Evolutionary conservation across 2,329 filamentous ascomycete species (phyloP).

Genomic region (Graphilbum fragrans): DNA sequence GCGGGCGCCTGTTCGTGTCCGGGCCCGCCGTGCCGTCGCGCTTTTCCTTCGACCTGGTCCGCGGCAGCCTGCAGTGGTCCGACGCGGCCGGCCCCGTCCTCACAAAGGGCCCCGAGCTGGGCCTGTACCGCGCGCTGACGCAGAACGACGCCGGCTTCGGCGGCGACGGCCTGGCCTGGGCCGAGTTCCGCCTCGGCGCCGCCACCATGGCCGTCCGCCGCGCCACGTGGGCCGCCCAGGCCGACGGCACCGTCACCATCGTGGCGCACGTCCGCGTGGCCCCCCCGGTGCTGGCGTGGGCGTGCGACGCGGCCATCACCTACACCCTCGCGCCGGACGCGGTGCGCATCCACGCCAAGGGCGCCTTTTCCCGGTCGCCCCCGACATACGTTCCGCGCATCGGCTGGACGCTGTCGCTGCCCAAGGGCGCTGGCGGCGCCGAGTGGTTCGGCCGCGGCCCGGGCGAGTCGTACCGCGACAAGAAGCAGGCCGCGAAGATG

Average conservation of each 20-base stretch:
- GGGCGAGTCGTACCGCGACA: slow-evolving; percentile 54
- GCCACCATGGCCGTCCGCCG: background rate
- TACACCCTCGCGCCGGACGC: background rate
- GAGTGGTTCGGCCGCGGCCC: slow-evolving; percentile 28
- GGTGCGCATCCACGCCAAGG: background rate
- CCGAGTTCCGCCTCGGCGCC: slow-evolving; percentile 23
- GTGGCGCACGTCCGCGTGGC: background rate
- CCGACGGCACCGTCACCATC: slow-evolving; percentile 16
- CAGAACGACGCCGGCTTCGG: slow-evolving; percentile 11
- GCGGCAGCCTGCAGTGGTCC: slow-evolving; percentile 22
- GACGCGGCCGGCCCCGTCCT: slow-evolving; percentile 24
- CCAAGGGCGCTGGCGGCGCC: background rate
- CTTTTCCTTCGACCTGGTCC: background rate
- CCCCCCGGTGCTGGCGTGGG: background rate
- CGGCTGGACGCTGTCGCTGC: background rate
- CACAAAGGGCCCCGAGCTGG: slow-evolving; percentile 30
- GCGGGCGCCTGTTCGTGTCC: background rate
- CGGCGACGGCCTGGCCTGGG: background rate
- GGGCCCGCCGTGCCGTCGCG: background rate
- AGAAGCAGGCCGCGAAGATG: slow-evolving; percentile 45
- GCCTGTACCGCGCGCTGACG: slow-evolving; percentile 51
- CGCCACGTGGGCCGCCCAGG: no score
- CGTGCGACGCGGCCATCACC: background rate
- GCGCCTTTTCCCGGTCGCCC: background rate
- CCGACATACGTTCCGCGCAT: no score